Base-by-base conservation (phyloP, 306 rosid species). In the Acacia acuminata region DNA sequence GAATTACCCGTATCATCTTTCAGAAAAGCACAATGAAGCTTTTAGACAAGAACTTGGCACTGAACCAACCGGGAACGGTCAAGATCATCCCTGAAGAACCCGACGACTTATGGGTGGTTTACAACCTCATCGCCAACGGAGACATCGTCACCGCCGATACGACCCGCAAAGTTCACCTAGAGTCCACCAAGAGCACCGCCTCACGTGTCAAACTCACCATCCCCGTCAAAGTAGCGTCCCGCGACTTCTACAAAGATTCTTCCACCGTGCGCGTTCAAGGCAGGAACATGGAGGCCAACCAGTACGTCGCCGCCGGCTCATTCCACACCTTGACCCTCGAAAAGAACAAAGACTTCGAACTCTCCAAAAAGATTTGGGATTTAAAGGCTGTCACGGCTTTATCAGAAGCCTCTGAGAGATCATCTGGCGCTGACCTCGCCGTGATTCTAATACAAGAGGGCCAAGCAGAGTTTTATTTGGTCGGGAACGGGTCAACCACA, bases 31-130 rank as follows among this genome's bases (percentile, higher is more conserved):
- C 34, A 19, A 87, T 87, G 89, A 87, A 81, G 81, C 72, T 87
- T 55, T 19, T 81, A 1, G 40, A 84, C 10, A 84, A 84, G 17
- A 64, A 84, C 66, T 68, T 78, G 27, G 73, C 63, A 9, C 42
- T 27, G 0, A 87, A 87, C 79, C 85, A 81, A 64, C 20, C 72
- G 3, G 90, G 90, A 20, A 84, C 56, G 0, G 85, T 73, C 3
- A 87, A 81, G 47, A 56, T 84, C 38, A n/a, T 78, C 2, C 81
- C 89, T 0, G 81, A 87, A 61, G 83, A 87, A 60, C 68, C 89
- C 45, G 89, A 87, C 19, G 89, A 87, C 74, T 38, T 84, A 4
- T 87, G 89, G 87, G 24, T 73, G 12, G 78, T 81, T 32, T 87
- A 83, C 82, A 87, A 87, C 55, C 83, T 87, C 36, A 87, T 87